Evolutionary conservation across 345 rosid species (phyloP).

Genomic region (Brassica carinata): DNA sequence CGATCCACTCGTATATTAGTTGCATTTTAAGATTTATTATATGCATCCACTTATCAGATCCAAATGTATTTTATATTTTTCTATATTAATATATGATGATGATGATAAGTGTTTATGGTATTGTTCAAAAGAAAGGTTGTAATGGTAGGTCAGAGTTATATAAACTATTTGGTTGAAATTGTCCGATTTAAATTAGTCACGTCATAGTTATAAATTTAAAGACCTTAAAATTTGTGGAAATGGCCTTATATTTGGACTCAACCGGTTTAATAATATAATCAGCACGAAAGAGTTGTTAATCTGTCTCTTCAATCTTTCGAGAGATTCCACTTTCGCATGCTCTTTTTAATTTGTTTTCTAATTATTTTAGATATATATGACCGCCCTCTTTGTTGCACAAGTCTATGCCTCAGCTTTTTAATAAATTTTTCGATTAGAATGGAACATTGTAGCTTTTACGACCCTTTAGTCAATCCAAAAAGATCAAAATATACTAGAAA

Average conservation of each 20-base stretch:
- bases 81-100: constrained; percentile 5
- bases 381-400: constrained; percentile 30
- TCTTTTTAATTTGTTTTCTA: neutral
- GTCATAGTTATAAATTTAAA: constrained; percentile 32
- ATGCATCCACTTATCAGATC: constrained; percentile 27
- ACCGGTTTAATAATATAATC: constrained; percentile 34
- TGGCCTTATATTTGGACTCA: constrained; percentile 32
- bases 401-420: neutral
- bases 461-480: constrained; percentile 23
- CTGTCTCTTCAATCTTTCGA: constrained; percentile 45
- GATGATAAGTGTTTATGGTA: constrained; percentile 16
- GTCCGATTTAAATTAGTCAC: constrained; percentile 25
- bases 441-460: constrained; percentile 25
- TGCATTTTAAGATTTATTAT: constrained; percentile 25
- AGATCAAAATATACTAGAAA: neutral
- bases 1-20: constrained; percentile 25
- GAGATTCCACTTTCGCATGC: constrained; percentile 44
- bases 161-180: constrained; percentile 14
- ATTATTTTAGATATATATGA: constrained; percentile 4
- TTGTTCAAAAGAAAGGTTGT: neutral
- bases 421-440: constrained; percentile 25
- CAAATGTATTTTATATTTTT: constrained; percentile 20
- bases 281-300: constrained; percentile 41
- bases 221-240: constrained; percentile 13
- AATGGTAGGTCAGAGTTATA: constrained; percentile 30